A percentile compares a stretch with the other conserved stretches of the same genome.
Conservation (phyloP, 1,284 basidiomycete species). For the Cystobasidiaceae sp. region DNA sequence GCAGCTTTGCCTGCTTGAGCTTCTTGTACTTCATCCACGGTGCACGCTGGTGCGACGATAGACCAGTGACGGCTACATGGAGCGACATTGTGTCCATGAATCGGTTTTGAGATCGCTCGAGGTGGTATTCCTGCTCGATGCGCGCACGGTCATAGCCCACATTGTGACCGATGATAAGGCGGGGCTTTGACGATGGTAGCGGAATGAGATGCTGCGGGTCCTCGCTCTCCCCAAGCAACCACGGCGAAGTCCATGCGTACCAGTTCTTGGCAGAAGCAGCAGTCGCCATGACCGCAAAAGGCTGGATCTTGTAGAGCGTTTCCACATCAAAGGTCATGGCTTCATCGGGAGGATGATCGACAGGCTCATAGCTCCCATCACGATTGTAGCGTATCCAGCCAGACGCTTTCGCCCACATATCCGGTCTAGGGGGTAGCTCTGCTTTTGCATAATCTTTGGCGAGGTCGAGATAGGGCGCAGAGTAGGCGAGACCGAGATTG, state of each 20-base stretch:
- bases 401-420: conserved; percentile 62
- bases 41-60: conserved; percentile 89
- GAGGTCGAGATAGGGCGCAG: conserved; percentile 76
- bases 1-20: conserved; percentile 45
- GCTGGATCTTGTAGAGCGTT: conserved; percentile 68
- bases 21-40: conserved; percentile 84
- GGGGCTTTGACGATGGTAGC: conserved; percentile 52
- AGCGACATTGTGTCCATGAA: conserved; percentile 94
- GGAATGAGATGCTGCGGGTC: conserved; percentile 70
- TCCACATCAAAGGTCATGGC: conserved; percentile 90
- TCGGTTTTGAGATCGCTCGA: conserved; percentile 65
- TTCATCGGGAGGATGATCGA: conserved; percentile 52
- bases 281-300: conserved; percentile 82
- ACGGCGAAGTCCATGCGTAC: conserved; percentile 96
- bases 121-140: conserved; percentile 75
- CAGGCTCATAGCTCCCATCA: conserved; percentile 46
- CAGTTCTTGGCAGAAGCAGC: conserved; percentile 77
- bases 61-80: conserved; percentile 89
- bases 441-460: conserved; percentile 60
- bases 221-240: conserved; percentile 67
- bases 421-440: conserved; percentile 60
- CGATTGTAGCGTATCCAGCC: conserved; percentile 88
- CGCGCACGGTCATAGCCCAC: conserved; percentile 88
- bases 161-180: conserved; percentile 86
- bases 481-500: conserved; percentile 63